These are phyloP conservation scores for Trichophyton verrucosum DNA, from an alignment of 2,329 filamentous ascomycete species.

Conservation along the genomic window DNA sequence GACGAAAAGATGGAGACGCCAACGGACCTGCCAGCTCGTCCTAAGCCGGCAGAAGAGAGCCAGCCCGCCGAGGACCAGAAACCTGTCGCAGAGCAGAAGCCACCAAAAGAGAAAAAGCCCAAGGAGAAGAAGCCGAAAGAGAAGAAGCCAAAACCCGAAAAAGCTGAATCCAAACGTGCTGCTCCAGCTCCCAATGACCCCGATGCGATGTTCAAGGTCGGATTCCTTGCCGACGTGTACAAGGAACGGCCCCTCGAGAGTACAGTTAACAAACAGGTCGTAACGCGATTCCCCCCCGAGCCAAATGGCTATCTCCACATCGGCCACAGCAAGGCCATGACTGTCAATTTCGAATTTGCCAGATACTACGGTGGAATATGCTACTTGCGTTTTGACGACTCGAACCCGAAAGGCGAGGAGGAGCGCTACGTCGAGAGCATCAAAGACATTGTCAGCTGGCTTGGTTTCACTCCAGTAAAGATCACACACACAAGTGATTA, in stretches of 20 bases:
- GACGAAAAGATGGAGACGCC: neutral
- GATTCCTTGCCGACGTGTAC: constrained; percentile 62
- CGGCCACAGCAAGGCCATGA: constrained; percentile 89
- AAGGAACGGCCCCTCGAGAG: constrained; percentile 49
- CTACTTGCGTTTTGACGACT: constrained; percentile 79
- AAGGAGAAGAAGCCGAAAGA: constrained; percentile 7
- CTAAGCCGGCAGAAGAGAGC: constrained; percentile 3
- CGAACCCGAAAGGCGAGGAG: constrained; percentile 87
- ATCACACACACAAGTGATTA: constrained; percentile 86
- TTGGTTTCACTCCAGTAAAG: constrained; percentile 60
- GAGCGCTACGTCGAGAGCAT: constrained; percentile 85
- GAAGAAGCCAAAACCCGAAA: neutral
- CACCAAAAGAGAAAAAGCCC: constrained; percentile 9
- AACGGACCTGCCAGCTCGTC: constrained; percentile 7
- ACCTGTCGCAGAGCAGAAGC: neutral
- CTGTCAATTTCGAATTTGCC: constrained; percentile 93
- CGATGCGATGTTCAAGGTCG: constrained; percentile 66
- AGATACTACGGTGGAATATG: constrained; percentile 66
- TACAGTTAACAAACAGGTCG: constrained; percentile 20
- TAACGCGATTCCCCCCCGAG: constrained; percentile 69
- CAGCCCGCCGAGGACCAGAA: constrained; percentile 1
- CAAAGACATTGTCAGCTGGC: constrained; percentile 73
- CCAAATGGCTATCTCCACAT: constrained; percentile 92
- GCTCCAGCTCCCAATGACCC: constrained; percentile 26
- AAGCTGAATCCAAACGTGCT: constrained; percentile 2